A percentile compares a stretch with the other conserved stretches of the same genome.
Conservation (phyloP, 306 rosid species). For the Calophaca sinica region DNA sequence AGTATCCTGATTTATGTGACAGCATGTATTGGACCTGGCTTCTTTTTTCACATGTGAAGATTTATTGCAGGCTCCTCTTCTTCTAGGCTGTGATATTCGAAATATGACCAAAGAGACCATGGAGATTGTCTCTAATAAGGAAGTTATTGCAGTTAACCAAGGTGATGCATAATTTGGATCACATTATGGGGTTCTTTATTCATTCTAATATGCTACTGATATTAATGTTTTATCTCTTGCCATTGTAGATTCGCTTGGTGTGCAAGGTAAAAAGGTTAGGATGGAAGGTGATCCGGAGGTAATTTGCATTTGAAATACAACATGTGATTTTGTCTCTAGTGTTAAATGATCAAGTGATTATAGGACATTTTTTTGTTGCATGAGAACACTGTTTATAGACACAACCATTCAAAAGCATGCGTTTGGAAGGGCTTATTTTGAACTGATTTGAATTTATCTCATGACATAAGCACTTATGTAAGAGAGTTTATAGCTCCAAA, state of each 20-base stretch:
- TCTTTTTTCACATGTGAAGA: slow-evolving; percentile 29
- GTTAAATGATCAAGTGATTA: not conserved
- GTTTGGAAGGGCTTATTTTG: too few species aligned
- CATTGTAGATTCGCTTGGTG: slow-evolving; percentile 74
- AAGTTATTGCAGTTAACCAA: slow-evolving; percentile 88
- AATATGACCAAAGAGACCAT: slow-evolving; percentile 75
- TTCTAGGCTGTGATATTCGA: slow-evolving; percentile 91
- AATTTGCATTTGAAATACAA: slow-evolving; percentile 10
- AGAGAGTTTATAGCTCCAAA: too few species aligned
- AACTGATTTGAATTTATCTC: too few species aligned
- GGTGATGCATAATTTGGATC: slow-evolving; percentile 51
- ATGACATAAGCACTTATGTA: too few species aligned
- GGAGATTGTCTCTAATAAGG: slow-evolving; percentile 71
- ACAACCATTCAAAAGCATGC: too few species aligned
- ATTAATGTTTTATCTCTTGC: not conserved
- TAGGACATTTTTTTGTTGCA: not conserved
- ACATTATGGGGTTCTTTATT: not conserved
- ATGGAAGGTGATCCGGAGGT: slow-evolving; percentile 91
- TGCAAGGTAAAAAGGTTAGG: slow-evolving; percentile 90
- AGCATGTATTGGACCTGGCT: not conserved
- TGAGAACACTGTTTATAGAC: too few species aligned
- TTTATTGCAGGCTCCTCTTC: slow-evolving; percentile 90
- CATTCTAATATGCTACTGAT: slow-evolving; percentile 2
- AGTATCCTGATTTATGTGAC: slow-evolving; percentile 12
- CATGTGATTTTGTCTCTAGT: not conserved